These are phyloP conservation scores for Thermomyces lanuginosus DNA, from an alignment of 2,329 filamentous ascomycete genomes.

Conservation along the genomic window DNA sequence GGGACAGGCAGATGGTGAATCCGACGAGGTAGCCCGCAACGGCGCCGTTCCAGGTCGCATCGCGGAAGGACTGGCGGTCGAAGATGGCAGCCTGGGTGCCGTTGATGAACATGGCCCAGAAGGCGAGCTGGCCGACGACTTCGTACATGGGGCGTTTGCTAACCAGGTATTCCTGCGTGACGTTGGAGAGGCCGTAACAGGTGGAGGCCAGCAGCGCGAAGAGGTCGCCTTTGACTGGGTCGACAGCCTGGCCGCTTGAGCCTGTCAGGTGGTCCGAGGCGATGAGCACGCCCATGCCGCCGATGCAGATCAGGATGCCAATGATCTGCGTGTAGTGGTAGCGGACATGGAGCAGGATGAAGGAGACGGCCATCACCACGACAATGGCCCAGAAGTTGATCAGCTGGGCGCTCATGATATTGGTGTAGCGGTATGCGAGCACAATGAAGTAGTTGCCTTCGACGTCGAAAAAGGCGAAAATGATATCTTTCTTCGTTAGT, in stretches of 20 bases:
- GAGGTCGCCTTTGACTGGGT: conserved; percentile 77
- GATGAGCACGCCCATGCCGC: conserved; percentile 75
- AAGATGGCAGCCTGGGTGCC: conserved; percentile 84
- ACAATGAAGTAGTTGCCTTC: conserved; percentile 98
- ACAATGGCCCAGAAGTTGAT: conserved; percentile 99
- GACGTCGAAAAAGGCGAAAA: conserved; percentile 84
- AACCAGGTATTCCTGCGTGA: conserved; percentile 88
- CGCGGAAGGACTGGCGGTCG: conserved; percentile 56
- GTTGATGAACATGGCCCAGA: conserved; percentile 83
- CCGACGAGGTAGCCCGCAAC: conserved; percentile 74
- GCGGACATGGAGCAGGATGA: conserved; percentile 66
- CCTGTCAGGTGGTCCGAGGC: conserved; percentile 72
- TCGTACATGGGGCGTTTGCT: conserved; percentile 76
- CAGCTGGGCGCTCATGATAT: conserved; percentile 78
- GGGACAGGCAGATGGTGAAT: conserved; percentile 63
- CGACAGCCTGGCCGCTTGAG: conserved; percentile 36
- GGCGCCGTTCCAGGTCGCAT: conserved; percentile 47
- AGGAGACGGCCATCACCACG: conserved; percentile 72
- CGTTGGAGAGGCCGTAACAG: conserved; percentile 80
- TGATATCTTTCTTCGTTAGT: conserved; percentile 41
- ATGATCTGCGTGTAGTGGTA: conserved; percentile 74
- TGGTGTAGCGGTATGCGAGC: conserved; percentile 81
- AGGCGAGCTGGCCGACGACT: conserved; percentile 75
- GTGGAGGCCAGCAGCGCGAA: conserved; percentile 81
- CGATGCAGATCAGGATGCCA: conserved; percentile 81